phyloP scores from a whole-genome alignment of 2,329 filamentous ascomycete genomes.

The Leptographium radiaticola region DNA sequence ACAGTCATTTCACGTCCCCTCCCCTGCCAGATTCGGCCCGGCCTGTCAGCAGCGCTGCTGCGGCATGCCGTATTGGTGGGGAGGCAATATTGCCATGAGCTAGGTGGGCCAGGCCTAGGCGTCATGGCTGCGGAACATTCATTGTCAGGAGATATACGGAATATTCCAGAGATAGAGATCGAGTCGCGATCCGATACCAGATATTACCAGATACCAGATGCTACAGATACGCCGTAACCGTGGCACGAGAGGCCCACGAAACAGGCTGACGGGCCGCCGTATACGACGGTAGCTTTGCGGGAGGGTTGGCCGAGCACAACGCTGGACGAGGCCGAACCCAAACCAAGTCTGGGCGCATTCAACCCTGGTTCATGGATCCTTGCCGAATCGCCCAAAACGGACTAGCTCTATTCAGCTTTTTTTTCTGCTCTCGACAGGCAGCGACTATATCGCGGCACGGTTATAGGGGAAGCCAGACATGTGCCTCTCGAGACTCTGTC shows the following conservation, averaged over 20 bases:
- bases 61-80: no score
- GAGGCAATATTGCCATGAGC: background rate
- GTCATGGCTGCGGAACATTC: background rate
- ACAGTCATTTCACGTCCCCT: no score
- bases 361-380: no score
- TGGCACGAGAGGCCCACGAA: background rate
- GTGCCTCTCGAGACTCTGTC: no score
- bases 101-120: background rate
- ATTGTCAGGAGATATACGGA: background rate
- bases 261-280: no score
- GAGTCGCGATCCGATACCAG: background rate
- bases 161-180: background rate
- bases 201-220: no score
- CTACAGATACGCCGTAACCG: no score
- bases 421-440: no score
- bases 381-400: background rate
- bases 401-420: background rate
- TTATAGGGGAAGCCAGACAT: no score
- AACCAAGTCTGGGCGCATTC: background rate
- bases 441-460: no score
- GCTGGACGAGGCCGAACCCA: background rate
- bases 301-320: background rate
- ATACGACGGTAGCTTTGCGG: background rate
- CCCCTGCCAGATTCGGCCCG: no score
- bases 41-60: no score